phyloP scores from a whole-genome alignment of 129 eudicot species.

The Logfia minima region DNA sequence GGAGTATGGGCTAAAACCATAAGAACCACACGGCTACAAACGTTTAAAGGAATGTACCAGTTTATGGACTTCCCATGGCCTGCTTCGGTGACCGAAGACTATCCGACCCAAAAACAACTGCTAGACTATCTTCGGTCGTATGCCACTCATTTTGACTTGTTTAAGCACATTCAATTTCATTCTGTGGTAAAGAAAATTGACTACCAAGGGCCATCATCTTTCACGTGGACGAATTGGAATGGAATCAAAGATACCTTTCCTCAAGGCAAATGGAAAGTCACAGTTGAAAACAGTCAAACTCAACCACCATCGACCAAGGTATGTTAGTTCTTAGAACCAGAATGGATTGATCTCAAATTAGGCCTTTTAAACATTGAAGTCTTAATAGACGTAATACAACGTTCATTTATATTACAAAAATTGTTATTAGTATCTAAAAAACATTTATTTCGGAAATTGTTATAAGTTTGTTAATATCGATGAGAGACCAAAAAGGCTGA shows the following conservation, averaged over 20 bases:
- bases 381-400: too few species aligned
- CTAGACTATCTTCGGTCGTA: slow-evolving; percentile 51
- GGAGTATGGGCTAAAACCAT: slow-evolving; percentile 73
- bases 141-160: slow-evolving; percentile 47
- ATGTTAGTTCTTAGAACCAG: background rate
- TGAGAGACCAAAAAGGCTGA: too few species aligned
- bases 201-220: slow-evolving; percentile 32
- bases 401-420: background rate
- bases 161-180: slow-evolving; percentile 42
- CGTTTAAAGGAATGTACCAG: slow-evolving; percentile 39
- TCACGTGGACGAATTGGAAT: slow-evolving; percentile 44
- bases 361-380: background rate
- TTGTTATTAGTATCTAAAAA: too few species aligned
- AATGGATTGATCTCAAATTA: background rate
- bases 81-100: slow-evolving; percentile 33
- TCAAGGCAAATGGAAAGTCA: slow-evolving; percentile 54
- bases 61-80: slow-evolving; percentile 80
- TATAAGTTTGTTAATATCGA: too few species aligned
- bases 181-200: slow-evolving; percentile 36
- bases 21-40: slow-evolving; percentile 54
- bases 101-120: slow-evolving; percentile 43
- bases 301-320: slow-evolving; percentile 42
- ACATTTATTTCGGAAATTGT: too few species aligned
- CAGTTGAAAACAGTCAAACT: slow-evolving; percentile 33
- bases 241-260: slow-evolving; percentile 41